Percentiles rank a stretch among this genome's conserved stretches.
Evolutionary conservation across 2,329 filamentous ascomycete species (phyloP).

Genomic region (Exophiala alcalophila): DNA sequence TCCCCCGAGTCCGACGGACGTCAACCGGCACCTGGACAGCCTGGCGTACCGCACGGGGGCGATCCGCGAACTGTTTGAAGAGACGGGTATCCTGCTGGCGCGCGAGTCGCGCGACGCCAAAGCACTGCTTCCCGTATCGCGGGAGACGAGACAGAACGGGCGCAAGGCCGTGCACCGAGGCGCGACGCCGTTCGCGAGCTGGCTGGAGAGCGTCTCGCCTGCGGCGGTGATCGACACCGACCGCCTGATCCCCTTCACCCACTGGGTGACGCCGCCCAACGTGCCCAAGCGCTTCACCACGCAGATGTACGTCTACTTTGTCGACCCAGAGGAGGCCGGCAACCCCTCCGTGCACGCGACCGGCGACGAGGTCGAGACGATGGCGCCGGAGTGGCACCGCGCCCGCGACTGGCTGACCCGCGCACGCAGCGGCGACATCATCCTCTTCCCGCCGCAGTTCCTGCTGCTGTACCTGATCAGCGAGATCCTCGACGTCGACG

Average conservation of each 20-base stretch:
- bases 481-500: slow-evolving; percentile 36
- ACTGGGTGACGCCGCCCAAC: slow-evolving; percentile 69
- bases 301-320: slow-evolving; percentile 86
- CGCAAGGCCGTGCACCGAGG: slow-evolving; percentile 67
- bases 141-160: slow-evolving; percentile 62
- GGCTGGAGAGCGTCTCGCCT: slow-evolving; percentile 48
- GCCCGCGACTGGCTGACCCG: slow-evolving; percentile 66
- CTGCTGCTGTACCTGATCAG: slow-evolving; percentile 55
- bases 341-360: slow-evolving; percentile 56
- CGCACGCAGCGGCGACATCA: slow-evolving; percentile 64
- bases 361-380: slow-evolving; percentile 68
- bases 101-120: slow-evolving; percentile 39
- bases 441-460: slow-evolving; percentile 87
- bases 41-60: slow-evolving; percentile 75
- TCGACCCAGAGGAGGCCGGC: slow-evolving; percentile 35
- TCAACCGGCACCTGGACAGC: slow-evolving; percentile 65
- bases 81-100: slow-evolving; percentile 83
- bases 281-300: slow-evolving; percentile 79
- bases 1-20: slow-evolving; percentile 44
- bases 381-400: slow-evolving; percentile 73
- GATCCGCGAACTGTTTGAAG: slow-evolving; percentile 89
- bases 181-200: slow-evolving; percentile 63
- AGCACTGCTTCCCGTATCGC: slow-evolving; percentile 56
- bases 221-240: slow-evolving; percentile 57
- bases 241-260: slow-evolving; percentile 72